Base-by-base conservation (phyloP, 257 asterid genomes). In the Catharanthus roseus region DNA sequence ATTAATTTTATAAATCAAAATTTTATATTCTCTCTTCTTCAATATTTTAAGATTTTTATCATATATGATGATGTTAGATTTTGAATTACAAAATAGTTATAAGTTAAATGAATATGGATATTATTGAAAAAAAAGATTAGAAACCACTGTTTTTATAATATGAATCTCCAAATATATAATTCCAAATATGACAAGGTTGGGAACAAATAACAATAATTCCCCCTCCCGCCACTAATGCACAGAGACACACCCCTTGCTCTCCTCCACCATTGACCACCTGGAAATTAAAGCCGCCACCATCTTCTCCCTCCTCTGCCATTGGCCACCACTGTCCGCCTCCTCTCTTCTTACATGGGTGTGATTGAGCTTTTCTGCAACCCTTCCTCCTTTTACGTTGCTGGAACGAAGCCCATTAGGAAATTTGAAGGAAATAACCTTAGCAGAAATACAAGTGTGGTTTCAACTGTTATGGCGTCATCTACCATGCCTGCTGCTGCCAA, bases 301-400 rank as follows among this genome's bases (percentile, higher is more conserved):
- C n/a, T n/a, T n/a, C 65, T 12, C 1, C 23, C 41, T 58, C 23
- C 65, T 29, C 41, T 12, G 65, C 24, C 65, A 6, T 31, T 60
- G 65, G 11, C 65, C 39, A 8, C 44, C 66, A 33, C 44, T 18
- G 12, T 33, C 67, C 45, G 19, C 45, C 45, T 18, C 15, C 66
- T 31, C 36, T 53, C 55, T 3, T 26, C 3, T 10, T 77, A 75
- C 45, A 92, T 92, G 98, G 98, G 91, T 69, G 90, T 77, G 70
- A 82, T 90, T 78, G 95, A 85, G 70, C 71, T 86, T 38, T 67
- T 84, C 54, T 75, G 86, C 87, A 87, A 80, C 70, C 62, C 82
- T 12, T 28, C 75, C 23, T 50, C 67, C 57, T 80, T 83, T 73
- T 81, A 82, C 86, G 31, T 82, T 47, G 84, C 82, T 49, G 79